Evolutionary conservation across 1,284 basidiomycete genomes (phyloP).

Genomic region (Moniliophthora roreri): DNA sequence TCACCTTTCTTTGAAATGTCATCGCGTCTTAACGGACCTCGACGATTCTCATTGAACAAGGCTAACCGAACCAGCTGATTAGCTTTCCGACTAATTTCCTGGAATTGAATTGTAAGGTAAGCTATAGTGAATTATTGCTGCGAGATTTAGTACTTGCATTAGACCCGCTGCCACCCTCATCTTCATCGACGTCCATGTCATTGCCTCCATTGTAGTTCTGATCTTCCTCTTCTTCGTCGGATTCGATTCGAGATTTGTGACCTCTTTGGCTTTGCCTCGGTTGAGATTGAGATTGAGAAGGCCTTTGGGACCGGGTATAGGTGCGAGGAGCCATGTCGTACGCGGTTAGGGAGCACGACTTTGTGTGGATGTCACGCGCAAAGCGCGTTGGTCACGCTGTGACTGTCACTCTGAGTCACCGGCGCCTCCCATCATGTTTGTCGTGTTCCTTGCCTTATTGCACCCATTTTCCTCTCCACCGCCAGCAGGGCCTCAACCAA

Average conservation of each 20-base stretch:
- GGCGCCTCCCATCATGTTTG: no score
- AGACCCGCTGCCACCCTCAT: conserved; percentile 11
- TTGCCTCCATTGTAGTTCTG: conserved; percentile 26
- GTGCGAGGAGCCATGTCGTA: conserved; percentile 13
- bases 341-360: neutral
- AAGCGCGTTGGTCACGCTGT: no score
- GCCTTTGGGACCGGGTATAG: conserved; percentile 29
- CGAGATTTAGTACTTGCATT: conserved; percentile 10
- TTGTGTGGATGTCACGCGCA: no score
- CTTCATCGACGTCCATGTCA: conserved; percentile 24
- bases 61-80: conserved; percentile 70
- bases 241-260: conserved; percentile 22
- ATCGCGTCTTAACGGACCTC: conserved; percentile 61
- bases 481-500: no score
- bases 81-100: conserved; percentile 62
- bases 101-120: neutral
- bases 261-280: conserved; percentile 20
- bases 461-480: no score
- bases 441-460: no score
- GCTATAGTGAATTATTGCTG: neutral
- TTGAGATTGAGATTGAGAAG: conserved; percentile 27
- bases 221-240: conserved; percentile 32
- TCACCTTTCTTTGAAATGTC: conserved; percentile 79
- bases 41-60: conserved; percentile 67
- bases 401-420: no score